Conservation (phyloP, 345 rosid species). For the Abelmoschus esculentus region DNA sequence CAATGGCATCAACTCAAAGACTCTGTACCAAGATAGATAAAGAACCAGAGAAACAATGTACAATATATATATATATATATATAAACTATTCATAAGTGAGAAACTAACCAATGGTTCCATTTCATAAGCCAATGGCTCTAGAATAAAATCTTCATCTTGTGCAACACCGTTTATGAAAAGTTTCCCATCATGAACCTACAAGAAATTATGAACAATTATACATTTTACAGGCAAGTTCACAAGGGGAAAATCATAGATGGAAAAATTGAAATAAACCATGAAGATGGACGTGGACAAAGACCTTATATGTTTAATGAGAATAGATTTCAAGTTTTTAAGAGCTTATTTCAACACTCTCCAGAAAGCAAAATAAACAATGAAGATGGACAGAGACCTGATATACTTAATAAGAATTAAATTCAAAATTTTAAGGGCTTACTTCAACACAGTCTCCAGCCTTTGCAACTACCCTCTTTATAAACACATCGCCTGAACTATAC, state of each 20-base stretch:
- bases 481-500: slow-evolving; percentile 54
- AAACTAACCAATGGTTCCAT: slow-evolving; percentile 62
- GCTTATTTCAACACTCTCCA: too few relatives aligned
- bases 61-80: neutral
- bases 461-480: slow-evolving; percentile 90
- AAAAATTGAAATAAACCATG: neutral
- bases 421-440: slow-evolving; percentile 40
- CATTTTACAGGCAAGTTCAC: neutral
- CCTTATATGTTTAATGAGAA: neutral
- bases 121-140: slow-evolving; percentile 67
- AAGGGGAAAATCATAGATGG: slow-evolving; percentile 1
- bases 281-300: slow-evolving; percentile 10
- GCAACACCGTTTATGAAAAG: slow-evolving; percentile 57
- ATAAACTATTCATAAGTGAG: neutral
- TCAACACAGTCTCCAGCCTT: slow-evolving; percentile 78
- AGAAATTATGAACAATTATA: slow-evolving; percentile 14
- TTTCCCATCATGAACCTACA: slow-evolving; percentile 64
- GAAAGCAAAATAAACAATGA: neutral
- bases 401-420: slow-evolving; percentile 13
- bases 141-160: slow-evolving; percentile 58
- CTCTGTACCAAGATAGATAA: neutral
- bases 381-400: slow-evolving; percentile 13
- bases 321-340: neutral
- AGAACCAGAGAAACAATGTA: neutral
- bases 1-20: neutral